phyloP scores from a whole-genome alignment of 768 basidiomycete genomes.

The Psilocybe cyanescens region DNA sequence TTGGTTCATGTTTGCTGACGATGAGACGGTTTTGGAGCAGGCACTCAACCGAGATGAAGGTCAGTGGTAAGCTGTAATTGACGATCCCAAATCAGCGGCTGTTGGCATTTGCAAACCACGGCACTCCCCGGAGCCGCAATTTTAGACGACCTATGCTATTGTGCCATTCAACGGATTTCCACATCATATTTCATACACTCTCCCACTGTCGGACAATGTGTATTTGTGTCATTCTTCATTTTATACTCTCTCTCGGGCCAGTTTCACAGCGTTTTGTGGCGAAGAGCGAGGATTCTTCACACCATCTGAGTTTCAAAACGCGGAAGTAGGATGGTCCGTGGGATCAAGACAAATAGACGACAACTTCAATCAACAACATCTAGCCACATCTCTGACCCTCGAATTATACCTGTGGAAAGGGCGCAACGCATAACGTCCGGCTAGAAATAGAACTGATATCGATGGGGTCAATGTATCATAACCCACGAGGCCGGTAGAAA shows the following conservation, averaged over 20 bases:
- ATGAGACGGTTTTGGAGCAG: conserved; percentile 15
- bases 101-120: conserved; percentile 31
- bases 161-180: conserved; percentile 6
- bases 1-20: conserved; percentile 16
- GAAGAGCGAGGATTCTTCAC: conserved; percentile 3
- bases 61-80: conserved; percentile 25
- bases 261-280: conserved; percentile 15
- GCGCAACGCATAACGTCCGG: too few species aligned
- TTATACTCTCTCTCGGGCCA: not conserved
- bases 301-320: conserved; percentile 36
- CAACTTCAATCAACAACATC: conserved; percentile 22
- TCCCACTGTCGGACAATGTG: not conserved
- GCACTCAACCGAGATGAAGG: conserved; percentile 27
- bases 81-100: conserved; percentile 29
- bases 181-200: conserved; percentile 3
- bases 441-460: too few species aligned
- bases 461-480: too few species aligned
- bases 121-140: conserved; percentile 37
- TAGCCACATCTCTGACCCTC: not conserved
- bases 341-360: conserved; percentile 17
- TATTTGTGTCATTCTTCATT: conserved; percentile 9
- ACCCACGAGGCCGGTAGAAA: too few species aligned
- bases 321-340: conserved; percentile 19
- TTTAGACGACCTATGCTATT: conserved; percentile 24
- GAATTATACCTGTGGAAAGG: not conserved